Conservation (phyloP, 2,329 filamentous ascomycete genomes). For the Shiraia bambusicola region DNA sequence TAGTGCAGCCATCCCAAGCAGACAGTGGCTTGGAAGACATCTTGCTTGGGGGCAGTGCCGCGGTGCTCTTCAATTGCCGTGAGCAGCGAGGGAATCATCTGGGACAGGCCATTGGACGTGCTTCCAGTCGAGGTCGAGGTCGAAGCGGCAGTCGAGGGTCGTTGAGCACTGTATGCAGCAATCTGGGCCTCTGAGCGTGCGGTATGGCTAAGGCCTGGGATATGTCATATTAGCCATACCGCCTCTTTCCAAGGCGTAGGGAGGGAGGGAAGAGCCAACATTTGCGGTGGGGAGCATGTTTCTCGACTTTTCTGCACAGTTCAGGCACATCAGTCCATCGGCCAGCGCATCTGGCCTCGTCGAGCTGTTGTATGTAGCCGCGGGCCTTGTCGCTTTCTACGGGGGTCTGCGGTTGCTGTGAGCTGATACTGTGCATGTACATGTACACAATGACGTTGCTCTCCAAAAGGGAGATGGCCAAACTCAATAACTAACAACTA, state of each 20-base stretch:
- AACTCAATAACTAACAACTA: too few relatives aligned
- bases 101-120: slow-evolving; percentile 32
- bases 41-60: slow-evolving; percentile 47
- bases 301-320: slow-evolving; percentile 87
- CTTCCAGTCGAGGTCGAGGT: slow-evolving; percentile 39
- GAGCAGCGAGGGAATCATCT: slow-evolving; percentile 45
- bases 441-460: slow-evolving; percentile 36
- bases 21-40: slow-evolving; percentile 74
- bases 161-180: slow-evolving; percentile 45
- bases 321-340: slow-evolving; percentile 86
- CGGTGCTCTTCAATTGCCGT: slow-evolving; percentile 45
- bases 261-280: slow-evolving; percentile 60
- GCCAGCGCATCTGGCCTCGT: slow-evolving; percentile 83
- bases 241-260: slow-evolving; percentile 5
- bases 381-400: slow-evolving; percentile 71
- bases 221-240: slow-evolving; percentile 20
- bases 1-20: slow-evolving; percentile 86
- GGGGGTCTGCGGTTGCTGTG: slow-evolving; percentile 41
- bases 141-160: slow-evolving; percentile 47
- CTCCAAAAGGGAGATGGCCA: not conserved
- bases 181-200: slow-evolving; percentile 51
- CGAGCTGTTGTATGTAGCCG: slow-evolving; percentile 78
- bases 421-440: too few relatives aligned
- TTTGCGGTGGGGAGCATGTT: slow-evolving; percentile 82
- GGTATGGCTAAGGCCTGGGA: slow-evolving; percentile 49